Conservation (phyloP, 768 basidiomycete genomes). For the Suillus decipiens region DNA sequence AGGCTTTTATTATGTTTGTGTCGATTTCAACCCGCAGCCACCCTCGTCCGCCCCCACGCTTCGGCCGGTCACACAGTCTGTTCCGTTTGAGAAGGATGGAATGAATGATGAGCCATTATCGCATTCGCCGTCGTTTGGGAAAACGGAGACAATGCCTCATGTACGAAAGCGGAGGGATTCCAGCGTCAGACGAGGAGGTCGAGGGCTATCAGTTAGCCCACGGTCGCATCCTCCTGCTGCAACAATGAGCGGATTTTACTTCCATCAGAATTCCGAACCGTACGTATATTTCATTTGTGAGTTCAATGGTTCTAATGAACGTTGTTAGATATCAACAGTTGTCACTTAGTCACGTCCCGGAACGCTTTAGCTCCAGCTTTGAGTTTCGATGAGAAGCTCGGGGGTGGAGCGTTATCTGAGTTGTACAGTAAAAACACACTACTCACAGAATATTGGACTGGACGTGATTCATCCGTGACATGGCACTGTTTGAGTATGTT, state of each 20-base stretch:
- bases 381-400: slow-evolving; percentile 71
- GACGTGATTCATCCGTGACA: slow-evolving; percentile 1
- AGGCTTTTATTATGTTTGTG: slow-evolving; percentile 96
- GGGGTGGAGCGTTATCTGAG: slow-evolving; percentile 9
- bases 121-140: slow-evolving; percentile 34
- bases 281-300: slow-evolving; percentile 43
- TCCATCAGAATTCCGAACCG: slow-evolving; percentile 92
- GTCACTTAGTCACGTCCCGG: slow-evolving; percentile 76
- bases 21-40: slow-evolving; percentile 80
- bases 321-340: slow-evolving; percentile 81
- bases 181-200: slow-evolving; percentile 44
- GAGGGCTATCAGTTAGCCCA: slow-evolving; percentile 52
- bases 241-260: slow-evolving; percentile 90
- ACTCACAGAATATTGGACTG: slow-evolving; percentile 13
- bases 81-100: slow-evolving; percentile 34
- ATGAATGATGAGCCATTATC: slow-evolving; percentile 27
- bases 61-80: slow-evolving; percentile 36
- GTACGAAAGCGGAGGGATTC: slow-evolving; percentile 44
- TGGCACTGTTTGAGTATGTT: slow-evolving; percentile 6
- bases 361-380: slow-evolving; percentile 72
- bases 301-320: slow-evolving; percentile 9
- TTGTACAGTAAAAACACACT: slow-evolving; percentile 8
- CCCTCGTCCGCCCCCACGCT: slow-evolving; percentile 35
- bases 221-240: slow-evolving; percentile 53
- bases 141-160: slow-evolving; percentile 41